These are phyloP conservation scores for Apiotrichum montevideense DNA, from an alignment of 1,284 basidiomycete genomes.

Conservation along the genomic window DNA sequence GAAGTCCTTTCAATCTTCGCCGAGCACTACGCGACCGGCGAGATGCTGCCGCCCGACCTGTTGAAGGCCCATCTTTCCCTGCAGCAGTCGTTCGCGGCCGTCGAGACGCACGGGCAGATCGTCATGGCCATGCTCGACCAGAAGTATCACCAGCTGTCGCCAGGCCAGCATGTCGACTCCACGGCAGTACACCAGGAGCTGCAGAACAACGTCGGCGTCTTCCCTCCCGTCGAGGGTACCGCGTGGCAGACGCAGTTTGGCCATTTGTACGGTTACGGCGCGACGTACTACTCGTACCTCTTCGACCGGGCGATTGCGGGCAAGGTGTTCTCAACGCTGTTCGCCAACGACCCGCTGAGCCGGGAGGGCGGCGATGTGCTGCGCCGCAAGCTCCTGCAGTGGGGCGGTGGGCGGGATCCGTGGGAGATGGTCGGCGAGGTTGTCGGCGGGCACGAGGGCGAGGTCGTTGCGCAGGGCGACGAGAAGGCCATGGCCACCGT, in stretches of 20 bases:
- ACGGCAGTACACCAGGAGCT: slow-evolving; percentile 61
- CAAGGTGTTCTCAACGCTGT: slow-evolving; percentile 75
- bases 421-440: slow-evolving; percentile 86
- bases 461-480: slow-evolving; percentile 55
- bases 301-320: slow-evolving; percentile 94
- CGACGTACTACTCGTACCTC: slow-evolving; percentile 95
- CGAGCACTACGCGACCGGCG: slow-evolving; percentile 54
- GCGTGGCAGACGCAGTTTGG: slow-evolving; percentile 94
- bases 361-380: slow-evolving; percentile 66
- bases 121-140: slow-evolving; percentile 86
- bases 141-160: slow-evolving; percentile 68
- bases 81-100: slow-evolving; percentile 48
- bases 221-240: slow-evolving; percentile 73
- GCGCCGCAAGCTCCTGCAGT: slow-evolving; percentile 67
- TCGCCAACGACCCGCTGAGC: slow-evolving; percentile 60
- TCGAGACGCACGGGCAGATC: slow-evolving; percentile 87
- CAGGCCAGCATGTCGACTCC: slow-evolving; percentile 57
- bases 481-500: slow-evolving; percentile 79
- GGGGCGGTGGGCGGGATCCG: slow-evolving; percentile 85
- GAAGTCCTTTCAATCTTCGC: slow-evolving; percentile 73
- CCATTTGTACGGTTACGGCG: slow-evolving; percentile 92
- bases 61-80: slow-evolving; percentile 45
- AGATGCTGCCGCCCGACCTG: slow-evolving; percentile 63
- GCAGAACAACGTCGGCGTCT: slow-evolving; percentile 64
- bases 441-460: slow-evolving; percentile 50